phyloP scores from a whole-genome alignment of 495 filamentous ascomycete species.

The Penicillium atrosanguineum region DNA sequence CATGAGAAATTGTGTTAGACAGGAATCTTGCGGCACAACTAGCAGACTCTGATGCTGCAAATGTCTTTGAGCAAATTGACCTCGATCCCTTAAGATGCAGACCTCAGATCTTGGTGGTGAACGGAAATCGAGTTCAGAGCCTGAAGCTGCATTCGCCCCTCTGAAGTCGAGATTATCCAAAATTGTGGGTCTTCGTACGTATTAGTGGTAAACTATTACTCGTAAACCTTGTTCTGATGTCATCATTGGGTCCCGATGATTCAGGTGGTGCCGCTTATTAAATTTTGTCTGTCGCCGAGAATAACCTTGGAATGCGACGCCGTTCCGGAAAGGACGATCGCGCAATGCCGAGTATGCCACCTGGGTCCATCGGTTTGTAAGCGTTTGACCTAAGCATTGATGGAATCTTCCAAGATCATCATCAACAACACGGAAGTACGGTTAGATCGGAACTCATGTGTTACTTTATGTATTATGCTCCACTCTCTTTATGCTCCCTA shows the following conservation, averaged over 20 bases:
- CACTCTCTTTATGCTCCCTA: too few species aligned
- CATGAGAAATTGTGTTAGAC: background rate
- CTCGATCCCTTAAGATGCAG: too few species aligned
- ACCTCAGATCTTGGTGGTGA: background rate
- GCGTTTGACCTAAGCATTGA: too few species aligned
- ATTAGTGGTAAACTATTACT: conserved; percentile 12
- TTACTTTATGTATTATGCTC: too few species aligned
- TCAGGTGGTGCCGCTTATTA: background rate
- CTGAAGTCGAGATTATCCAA: background rate
- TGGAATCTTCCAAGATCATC: too few species aligned
- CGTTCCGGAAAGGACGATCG: background rate
- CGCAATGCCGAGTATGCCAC: background rate
- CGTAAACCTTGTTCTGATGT: conserved; percentile 7
- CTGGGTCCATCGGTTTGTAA: too few species aligned
- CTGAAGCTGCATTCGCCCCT: background rate
- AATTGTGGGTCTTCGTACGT: background rate
- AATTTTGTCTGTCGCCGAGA: background rate
- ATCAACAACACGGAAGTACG: too few species aligned
- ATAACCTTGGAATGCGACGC: background rate
- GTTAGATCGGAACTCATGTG: too few species aligned
- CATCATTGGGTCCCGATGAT: conserved; percentile 4
- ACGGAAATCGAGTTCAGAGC: background rate
- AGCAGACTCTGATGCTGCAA: background rate
- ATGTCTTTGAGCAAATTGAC: background rate
- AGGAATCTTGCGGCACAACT: background rate